Evolutionary conservation across 257 asterid species (phyloP).

Genomic region (Solanum phureja): DNA sequence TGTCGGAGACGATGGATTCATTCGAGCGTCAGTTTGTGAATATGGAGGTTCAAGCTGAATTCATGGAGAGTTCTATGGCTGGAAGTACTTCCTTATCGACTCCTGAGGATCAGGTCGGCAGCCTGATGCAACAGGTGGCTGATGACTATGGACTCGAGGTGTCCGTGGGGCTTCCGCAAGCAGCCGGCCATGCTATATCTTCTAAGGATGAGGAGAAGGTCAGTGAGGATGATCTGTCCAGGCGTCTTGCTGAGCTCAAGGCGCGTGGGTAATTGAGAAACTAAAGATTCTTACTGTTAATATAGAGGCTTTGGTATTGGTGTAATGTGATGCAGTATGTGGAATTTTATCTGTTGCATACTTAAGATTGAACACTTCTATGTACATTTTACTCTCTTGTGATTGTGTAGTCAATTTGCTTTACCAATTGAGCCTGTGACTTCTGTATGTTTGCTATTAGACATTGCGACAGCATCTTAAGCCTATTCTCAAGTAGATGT

Average conservation of each 20-base stretch:
- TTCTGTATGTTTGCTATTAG: background rate
- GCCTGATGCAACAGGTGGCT: slow-evolving; percentile 95
- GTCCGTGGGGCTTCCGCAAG: slow-evolving; percentile 85
- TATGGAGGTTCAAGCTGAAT: slow-evolving; percentile 99
- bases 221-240: slow-evolving; percentile 76
- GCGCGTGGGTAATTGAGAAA: slow-evolving; percentile 58
- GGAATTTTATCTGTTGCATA: background rate
- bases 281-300: background rate
- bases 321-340: background rate
- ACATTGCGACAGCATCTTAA: background rate
- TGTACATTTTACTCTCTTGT: background rate
- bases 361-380: background rate
- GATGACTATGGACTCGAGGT: slow-evolving; percentile 97
- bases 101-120: slow-evolving; percentile 86
- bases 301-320: background rate
- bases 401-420: background rate
- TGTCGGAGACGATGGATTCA: slow-evolving; percentile 95
- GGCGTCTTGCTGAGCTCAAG: slow-evolving; percentile 97
- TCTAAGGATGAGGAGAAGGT: slow-evolving; percentile 56
- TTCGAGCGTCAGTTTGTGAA: slow-evolving; percentile 92
- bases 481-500: background rate
- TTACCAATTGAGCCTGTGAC: background rate
- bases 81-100: slow-evolving; percentile 92
- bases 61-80: slow-evolving; percentile 98
- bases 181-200: slow-evolving; percentile 68